Evolutionary conservation across 169 alveolate genomes (phyloP).

Genomic region (Eimeria zaria): DNA sequence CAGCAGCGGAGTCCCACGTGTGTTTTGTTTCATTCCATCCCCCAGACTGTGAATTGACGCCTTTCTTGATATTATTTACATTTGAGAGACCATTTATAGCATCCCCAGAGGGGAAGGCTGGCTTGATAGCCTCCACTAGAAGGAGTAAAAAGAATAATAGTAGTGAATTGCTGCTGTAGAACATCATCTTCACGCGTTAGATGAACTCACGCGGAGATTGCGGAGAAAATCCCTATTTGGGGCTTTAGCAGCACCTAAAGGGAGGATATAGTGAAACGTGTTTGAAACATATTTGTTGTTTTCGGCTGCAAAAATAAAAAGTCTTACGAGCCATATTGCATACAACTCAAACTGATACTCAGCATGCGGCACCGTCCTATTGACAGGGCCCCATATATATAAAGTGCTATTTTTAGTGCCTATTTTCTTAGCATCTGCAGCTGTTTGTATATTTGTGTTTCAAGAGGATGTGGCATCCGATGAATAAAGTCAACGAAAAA

Average conservation of each 20-base stretch:
- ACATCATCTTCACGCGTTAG: not conserved
- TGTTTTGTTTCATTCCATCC: not conserved
- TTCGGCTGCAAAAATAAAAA: not conserved
- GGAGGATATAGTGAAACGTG: not conserved
- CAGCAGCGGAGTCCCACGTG: not conserved
- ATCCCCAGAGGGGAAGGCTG: not conserved
- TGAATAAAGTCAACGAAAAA: not conserved
- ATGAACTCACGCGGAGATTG: not conserved
- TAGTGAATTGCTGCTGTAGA: not conserved
- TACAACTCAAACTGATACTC: not conserved
- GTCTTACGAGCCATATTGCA: conserved; percentile 7
- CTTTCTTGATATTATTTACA: not conserved
- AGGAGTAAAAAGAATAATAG: not conserved
- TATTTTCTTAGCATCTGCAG: not conserved
- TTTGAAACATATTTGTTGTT: not conserved
- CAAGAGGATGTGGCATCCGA: not conserved
- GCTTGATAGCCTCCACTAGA: not conserved
- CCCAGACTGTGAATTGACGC: too few species aligned
- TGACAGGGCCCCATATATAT: not conserved
- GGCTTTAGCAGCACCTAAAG: not conserved
- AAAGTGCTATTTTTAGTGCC: not conserved
- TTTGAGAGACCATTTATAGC: not conserved
- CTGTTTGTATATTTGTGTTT: not conserved
- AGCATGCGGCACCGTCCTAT: not conserved
- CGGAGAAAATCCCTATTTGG: not conserved